A percentile compares a stretch with the other conserved stretches of the same genome.
phyloP scores from a whole-genome alignment of 78 protist genomes.

The Dictyostelium intermedium region DNA sequence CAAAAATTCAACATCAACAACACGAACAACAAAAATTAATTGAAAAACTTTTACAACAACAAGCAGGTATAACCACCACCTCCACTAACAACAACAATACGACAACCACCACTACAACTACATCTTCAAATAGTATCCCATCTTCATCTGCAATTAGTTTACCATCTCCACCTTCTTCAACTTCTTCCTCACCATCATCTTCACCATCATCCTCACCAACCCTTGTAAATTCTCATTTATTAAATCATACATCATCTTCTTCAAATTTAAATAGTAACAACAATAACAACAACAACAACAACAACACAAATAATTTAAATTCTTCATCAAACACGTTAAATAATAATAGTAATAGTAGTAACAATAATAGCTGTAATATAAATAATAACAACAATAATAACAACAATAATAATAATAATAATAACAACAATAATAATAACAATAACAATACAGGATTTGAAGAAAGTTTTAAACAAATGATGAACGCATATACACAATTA shows the following conservation, averaged over 20 bases:
- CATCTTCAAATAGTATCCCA: background rate
- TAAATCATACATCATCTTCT: background rate
- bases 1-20: conserved; percentile 69
- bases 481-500: conserved; percentile 45
- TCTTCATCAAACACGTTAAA: background rate
- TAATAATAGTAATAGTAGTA: background rate
- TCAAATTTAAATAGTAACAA: background rate
- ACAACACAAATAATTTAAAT: background rate
- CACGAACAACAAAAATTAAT: conserved; percentile 64
- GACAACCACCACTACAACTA: background rate
- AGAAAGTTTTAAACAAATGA: conserved; percentile 62
- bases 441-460: conserved; percentile 24
- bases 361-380: background rate
- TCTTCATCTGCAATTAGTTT: background rate
- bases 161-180: background rate
- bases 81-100: background rate
- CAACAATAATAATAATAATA: background rate
- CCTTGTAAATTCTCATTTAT: background rate
- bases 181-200: background rate
- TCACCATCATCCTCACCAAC: conserved; percentile 2
- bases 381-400: background rate
- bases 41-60: conserved; percentile 42
- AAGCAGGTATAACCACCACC: background rate
- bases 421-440: background rate
- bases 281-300: background rate